Conservation (phyloP, 164 flowering plant species). For the Buxus sempervirens region DNA sequence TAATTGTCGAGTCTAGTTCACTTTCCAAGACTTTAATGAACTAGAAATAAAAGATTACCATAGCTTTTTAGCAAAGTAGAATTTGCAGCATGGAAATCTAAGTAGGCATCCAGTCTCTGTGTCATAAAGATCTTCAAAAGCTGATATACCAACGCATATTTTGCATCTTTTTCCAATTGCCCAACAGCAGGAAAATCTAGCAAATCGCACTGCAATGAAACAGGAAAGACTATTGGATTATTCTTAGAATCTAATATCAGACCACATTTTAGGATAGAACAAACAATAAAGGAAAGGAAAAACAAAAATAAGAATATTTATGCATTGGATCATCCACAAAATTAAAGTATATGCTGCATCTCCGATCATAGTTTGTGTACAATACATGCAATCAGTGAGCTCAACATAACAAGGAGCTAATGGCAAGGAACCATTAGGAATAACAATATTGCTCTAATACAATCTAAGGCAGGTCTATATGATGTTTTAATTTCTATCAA, state of each 20-base stretch:
- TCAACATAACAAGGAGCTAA: too few species aligned
- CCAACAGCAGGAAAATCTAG: conserved; percentile 83
- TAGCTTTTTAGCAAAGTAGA: conserved; percentile 57
- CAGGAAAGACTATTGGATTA: not conserved
- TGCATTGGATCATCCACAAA: not conserved
- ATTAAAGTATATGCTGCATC: not conserved
- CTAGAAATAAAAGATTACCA: conserved; percentile 38
- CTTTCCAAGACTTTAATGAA: not conserved
- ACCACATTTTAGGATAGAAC: not conserved
- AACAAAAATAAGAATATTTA: not conserved
- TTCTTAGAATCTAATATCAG: not conserved
- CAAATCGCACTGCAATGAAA: conserved; percentile 76
- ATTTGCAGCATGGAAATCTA: conserved; percentile 77
- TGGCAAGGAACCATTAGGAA: too few species aligned
- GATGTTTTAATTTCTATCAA: too few species aligned
- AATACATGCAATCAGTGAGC: too few species aligned
- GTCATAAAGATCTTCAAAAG: conserved; percentile 83
- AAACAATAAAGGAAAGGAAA: not conserved
- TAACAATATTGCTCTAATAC: too few species aligned
- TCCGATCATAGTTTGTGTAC: too few species aligned
- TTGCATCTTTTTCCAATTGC: conserved; percentile 87
- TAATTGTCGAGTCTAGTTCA: not conserved
- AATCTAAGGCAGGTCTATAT: too few species aligned
- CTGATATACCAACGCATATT: conserved; percentile 63
- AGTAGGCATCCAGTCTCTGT: conserved; percentile 75